Base-by-base conservation (phyloP, 1,284 basidiomycete species). In the Exobasidium cylindrosporum region DNA sequence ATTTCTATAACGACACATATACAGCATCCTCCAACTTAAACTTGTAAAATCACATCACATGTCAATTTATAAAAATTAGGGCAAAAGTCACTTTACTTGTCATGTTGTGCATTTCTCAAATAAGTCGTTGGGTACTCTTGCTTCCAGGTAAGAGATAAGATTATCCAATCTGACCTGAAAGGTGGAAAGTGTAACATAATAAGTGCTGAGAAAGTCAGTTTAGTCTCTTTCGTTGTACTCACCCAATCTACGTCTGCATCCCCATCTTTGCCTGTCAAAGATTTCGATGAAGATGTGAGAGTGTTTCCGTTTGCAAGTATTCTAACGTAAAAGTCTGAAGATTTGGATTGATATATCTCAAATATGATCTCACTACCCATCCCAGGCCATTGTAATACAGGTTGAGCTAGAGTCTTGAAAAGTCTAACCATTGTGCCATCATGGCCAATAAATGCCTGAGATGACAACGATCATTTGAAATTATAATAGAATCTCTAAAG, bases 351-450 rank as follows among this genome's bases (percentile, higher is more conserved):
- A 43, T 58, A 72, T n/a, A 71, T 63, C 54, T 72, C 70, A 24
- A 72, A 53, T 1, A 70, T 63, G 26, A 72, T 60, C 57, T 72
- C 69, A 28, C 54, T 58, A 0, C 70, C 69, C 54, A 69, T 59
- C 1, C 64, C 67, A 4, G 70, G 70, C 69, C 69, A 71, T 46
- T 61, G 32, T 55, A 72, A 66, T 17, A 61, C 68, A 4, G 57
- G 58, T 32, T 68, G 54, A 5, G 66, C 68, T 11, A 72, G 24
- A 1, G 55, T 55, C 63, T 71, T 70, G 62, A 71, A 65, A 2
- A 72, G 62, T 1, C 70, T n/a, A 0, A 72, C 70, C 70, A 72
- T 72, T 32, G 69, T 72, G 2, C 70, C 70, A 43, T 72, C 70
- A 58, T 72, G 70, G 24, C 70, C 70, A 23, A 72, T 58, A 55